Conservation (phyloP, 805 yeast genomes). For the Candida morakotiae region DNA sequence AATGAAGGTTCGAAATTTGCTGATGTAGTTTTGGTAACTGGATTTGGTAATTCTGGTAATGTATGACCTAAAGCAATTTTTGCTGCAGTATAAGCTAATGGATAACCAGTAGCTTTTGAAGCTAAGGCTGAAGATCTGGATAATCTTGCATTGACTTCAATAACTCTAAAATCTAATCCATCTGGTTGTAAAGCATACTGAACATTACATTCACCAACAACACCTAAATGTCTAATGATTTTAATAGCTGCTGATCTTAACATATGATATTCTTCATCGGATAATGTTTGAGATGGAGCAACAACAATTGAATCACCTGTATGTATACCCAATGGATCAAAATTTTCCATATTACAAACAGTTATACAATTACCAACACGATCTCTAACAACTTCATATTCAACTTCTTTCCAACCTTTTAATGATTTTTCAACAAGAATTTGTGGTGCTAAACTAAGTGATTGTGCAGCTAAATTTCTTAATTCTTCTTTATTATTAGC, state of each 20-base stretch:
- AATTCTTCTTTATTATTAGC: slow-evolving; percentile 82
- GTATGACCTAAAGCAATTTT: slow-evolving; percentile 94
- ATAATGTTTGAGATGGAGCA: slow-evolving; percentile 96
- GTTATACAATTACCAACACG: slow-evolving; percentile 96
- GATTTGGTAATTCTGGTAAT: slow-evolving; percentile 91
- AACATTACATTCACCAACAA: slow-evolving; percentile 98
- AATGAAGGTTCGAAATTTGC: slow-evolving; percentile 97
- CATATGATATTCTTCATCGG: slow-evolving; percentile 98
- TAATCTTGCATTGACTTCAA: slow-evolving; percentile 95
- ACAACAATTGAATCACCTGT: slow-evolving; percentile 99
- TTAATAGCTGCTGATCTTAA: slow-evolving; percentile 95
- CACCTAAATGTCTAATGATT: slow-evolving; percentile 96
- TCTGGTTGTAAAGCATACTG: slow-evolving; percentile 96
- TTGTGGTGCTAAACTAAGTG: slow-evolving; percentile 88
- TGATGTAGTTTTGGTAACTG: slow-evolving; percentile 92
- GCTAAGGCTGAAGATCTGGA: slow-evolving; percentile 98
- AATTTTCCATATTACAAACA: slow-evolving; percentile 98
- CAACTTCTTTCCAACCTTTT: slow-evolving; percentile 99
- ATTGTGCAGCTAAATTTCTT: slow-evolving; percentile 82
- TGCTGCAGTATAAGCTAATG: slow-evolving; percentile 97
- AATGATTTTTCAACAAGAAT: slow-evolving; percentile 93
- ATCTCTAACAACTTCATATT: slow-evolving; percentile 97
- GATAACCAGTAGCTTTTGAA: slow-evolving; percentile 98
- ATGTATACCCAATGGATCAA: slow-evolving; percentile 96
- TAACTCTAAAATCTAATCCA: slow-evolving; percentile 91